Evolutionary conservation across 169 alveolate genomes (phyloP), one percentile per base, ranked within the genome.

Genomic region (Eimeria necatrix): DNA sequence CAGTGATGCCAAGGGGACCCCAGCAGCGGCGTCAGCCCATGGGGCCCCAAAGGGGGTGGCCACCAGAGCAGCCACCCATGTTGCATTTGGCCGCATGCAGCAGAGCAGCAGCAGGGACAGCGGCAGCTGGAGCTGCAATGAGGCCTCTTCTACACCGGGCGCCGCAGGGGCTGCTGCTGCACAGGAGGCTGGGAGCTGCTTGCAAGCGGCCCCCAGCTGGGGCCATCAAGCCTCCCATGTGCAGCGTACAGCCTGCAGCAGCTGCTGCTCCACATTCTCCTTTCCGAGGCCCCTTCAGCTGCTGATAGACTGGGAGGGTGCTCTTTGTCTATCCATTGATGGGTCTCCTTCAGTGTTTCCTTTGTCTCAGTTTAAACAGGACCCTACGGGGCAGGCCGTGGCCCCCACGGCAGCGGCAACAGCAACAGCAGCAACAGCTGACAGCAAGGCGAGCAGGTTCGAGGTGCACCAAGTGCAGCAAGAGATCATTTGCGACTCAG

Each of bases 401-500:
- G 48, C 49, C 7, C 52, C 41, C 22, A 22, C 90, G 12, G 41
- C 90, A 52, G 90, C 90, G 20, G 51, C 90, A 51, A 73, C 49
- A 52, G 87, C 87, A 78, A 61, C 73, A 7, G 68, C 68, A 78
- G 61, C 87, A 78, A 41, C 87, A 41, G 64, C n/a, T n/a, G n/a
- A n/a, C 83, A 71, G 48, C 83, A 41, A 16, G 41, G 41, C 78
- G 26, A 68, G 16, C 78, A 68, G 78, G 10, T 48, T 71, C 46
- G 81, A 71, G 87, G 61, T 18, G 87, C 87, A 76, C 61, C 68
- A 76, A 32, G 56, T 49, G 64, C 64, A 76, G 61, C 86, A 76
- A 60, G 48, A 76, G 24, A 16, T 76, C 22, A 76, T 76, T 3
- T 32, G n/a, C 86, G 86, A 76, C 86, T 76, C 86, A 22, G 86